A percentile compares a stretch with the other conserved stretches of the same genome.
Conservation (phyloP, 2,329 filamentous ascomycete genomes). For the Xylariaceae sp. region DNA sequence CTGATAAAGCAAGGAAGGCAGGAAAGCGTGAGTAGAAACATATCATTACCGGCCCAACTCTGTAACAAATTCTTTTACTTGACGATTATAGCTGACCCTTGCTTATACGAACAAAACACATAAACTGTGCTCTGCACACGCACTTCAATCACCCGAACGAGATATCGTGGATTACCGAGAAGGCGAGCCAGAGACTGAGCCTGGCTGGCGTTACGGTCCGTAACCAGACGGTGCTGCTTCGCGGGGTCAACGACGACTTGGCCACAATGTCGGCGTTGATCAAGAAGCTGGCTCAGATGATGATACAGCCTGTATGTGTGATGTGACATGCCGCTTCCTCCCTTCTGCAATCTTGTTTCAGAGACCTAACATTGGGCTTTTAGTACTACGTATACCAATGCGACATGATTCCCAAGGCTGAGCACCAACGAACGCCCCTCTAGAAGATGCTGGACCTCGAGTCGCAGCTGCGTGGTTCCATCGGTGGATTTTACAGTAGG, state of each 20-base stretch:
- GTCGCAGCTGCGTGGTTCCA: constrained; percentile 50
- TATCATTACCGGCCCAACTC: no score
- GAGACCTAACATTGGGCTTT: background rate
- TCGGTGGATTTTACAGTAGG: constrained; percentile 53
- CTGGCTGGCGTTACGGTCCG: constrained; percentile 49
- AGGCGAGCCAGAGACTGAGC: constrained; percentile 46
- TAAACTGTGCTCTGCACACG: constrained; percentile 48
- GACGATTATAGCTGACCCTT: no score
- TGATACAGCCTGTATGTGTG: constrained; percentile 52
- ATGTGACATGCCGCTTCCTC: no score
- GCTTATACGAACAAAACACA: background rate
- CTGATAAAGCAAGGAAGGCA: constrained; percentile 42
- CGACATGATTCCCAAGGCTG: constrained; percentile 55
- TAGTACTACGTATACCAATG: constrained; percentile 63
- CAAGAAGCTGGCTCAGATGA: constrained; percentile 47
- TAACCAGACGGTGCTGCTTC: constrained; percentile 56
- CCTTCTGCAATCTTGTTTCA: no score
- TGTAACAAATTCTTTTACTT: no score
- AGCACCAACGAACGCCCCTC: constrained; percentile 58
- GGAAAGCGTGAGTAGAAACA: constrained; percentile 49
- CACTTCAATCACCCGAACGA: constrained; percentile 61
- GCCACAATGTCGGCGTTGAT: constrained; percentile 50
- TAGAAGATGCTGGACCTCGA: constrained; percentile 54
- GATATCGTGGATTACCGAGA: constrained; percentile 53
- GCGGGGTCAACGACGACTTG: constrained; percentile 52